phyloP scores from a whole-genome alignment of 192 early-diverging fungal species.

The Kickxella alabastrina region DNA sequence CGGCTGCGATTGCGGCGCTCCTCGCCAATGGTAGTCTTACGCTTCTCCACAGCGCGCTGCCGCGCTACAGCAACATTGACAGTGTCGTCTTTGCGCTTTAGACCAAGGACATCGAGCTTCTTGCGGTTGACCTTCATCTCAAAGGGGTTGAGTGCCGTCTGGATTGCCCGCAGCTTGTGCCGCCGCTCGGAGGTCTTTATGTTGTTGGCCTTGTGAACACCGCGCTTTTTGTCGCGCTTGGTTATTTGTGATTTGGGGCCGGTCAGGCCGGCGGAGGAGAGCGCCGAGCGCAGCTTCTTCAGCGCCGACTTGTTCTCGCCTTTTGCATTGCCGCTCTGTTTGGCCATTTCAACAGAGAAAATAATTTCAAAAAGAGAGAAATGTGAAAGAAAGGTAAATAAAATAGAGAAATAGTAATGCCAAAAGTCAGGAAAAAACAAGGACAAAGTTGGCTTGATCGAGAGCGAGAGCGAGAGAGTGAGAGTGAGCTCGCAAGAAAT shows the following conservation, averaged over 20 bases:
- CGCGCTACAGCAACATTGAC: slow-evolving; percentile 79
- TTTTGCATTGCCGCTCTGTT: no score
- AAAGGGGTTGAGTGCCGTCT: slow-evolving; percentile 76
- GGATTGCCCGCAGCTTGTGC: slow-evolving; percentile 38
- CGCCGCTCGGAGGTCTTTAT: slow-evolving; percentile 34
- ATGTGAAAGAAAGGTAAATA: no score
- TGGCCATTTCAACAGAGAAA: no score
- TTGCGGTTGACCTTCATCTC: slow-evolving; percentile 75
- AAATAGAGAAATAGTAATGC: no score
- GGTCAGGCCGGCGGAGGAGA: slow-evolving; percentile 77
- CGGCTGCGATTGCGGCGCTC: slow-evolving; percentile 71
- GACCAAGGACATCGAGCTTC: slow-evolving; percentile 82
- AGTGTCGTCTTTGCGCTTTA: slow-evolving; percentile 73
- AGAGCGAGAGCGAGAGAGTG: no score
- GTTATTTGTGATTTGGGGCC: slow-evolving; percentile 61
- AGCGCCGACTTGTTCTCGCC: slow-evolving; percentile 63
- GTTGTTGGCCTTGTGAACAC: slow-evolving; percentile 44
- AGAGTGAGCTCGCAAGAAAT: no score
- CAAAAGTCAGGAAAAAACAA: no score
- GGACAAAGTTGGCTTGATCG: no score
- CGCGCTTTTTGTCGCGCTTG: slow-evolving; percentile 67
- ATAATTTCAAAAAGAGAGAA: no score
- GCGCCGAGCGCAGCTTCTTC: slow-evolving; percentile 72
- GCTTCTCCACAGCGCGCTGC: slow-evolving; percentile 80
- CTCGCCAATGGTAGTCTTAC: slow-evolving; percentile 77